Percentiles rank a stretch among this genome's conserved stretches.
These are phyloP conservation scores for Diplocarpon mali DNA, from an alignment of 2,329 filamentous ascomycete genomes.

Conservation along the genomic window DNA sequence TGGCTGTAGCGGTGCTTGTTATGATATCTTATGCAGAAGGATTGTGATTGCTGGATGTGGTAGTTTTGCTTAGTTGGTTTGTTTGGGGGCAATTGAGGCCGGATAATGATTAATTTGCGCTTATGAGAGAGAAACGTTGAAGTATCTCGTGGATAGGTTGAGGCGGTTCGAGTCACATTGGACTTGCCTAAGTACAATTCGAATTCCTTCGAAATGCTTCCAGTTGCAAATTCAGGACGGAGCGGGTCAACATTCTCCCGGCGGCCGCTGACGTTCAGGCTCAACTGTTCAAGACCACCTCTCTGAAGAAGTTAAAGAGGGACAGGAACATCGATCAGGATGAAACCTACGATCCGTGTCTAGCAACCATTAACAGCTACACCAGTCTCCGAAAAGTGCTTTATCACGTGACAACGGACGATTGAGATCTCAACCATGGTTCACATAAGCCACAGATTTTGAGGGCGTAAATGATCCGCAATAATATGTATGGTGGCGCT, in stretches of 20 bases:
- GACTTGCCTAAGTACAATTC: background rate
- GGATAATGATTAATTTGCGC: no score
- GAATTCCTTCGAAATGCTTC: slow-evolving; percentile 1
- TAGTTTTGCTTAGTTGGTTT: slow-evolving; percentile 1
- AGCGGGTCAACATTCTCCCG: background rate
- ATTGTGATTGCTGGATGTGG: slow-evolving; percentile 10
- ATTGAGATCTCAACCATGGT: slow-evolving; percentile 1
- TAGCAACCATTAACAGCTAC: no score
- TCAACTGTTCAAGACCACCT: no score
- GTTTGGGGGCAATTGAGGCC: background rate
- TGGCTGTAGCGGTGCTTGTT: slow-evolving; percentile 8
- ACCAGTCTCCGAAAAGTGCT: no score
- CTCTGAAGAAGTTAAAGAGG: no score
- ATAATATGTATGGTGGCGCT: background rate
- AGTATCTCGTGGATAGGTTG: no score
- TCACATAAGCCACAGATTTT: background rate
- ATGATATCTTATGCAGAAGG: slow-evolving; percentile 1
- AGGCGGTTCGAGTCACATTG: background rate
- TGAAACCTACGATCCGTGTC: no score
- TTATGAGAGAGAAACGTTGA: no score
- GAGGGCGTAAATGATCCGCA: slow-evolving; percentile 15
- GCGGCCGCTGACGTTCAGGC: background rate
- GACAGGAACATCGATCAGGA: no score
- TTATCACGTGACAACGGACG: background rate
- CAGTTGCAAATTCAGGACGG: background rate